Percentiles rank a stretch among this genome's conserved stretches.
Conservation (phyloP, 768 basidiomycete genomes). For the Boletus edulis region DNA sequence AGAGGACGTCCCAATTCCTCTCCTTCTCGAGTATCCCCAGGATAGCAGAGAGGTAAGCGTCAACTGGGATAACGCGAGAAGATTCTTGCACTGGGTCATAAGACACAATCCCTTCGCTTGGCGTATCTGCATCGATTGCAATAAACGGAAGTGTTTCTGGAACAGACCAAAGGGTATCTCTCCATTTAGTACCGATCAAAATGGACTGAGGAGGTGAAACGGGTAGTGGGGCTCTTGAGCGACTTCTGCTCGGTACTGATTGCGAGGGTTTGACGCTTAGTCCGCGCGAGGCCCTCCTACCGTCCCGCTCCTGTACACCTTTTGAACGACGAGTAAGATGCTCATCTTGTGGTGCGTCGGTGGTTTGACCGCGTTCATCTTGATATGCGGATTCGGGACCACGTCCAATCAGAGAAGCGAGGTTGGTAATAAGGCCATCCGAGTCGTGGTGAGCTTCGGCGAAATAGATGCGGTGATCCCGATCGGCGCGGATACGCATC, state of each 20-base stretch:
- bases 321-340: constrained; percentile 41
- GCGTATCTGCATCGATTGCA: constrained; percentile 52
- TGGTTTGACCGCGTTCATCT: constrained; percentile 24
- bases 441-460: constrained; percentile 51
- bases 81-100: constrained; percentile 53
- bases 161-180: constrained; percentile 60
- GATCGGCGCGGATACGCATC: constrained; percentile 84
- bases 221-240: constrained; percentile 50
- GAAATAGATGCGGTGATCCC: constrained; percentile 83
- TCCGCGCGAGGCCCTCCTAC: constrained; percentile 51
- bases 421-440: constrained; percentile 52
- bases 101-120: constrained; percentile 66
- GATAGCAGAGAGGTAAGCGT: constrained; percentile 65
- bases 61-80: constrained; percentile 62
- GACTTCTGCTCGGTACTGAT: constrained; percentile 56
- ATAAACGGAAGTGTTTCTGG: constrained; percentile 66
- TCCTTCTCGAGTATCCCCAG: constrained; percentile 69
- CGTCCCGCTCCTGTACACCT: constrained; percentile 50
- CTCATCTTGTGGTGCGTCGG: constrained; percentile 31
- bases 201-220: constrained; percentile 25
- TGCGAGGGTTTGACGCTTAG: constrained; percentile 43
- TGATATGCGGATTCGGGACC: constrained; percentile 28
- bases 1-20: constrained; percentile 88
- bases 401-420: constrained; percentile 66
- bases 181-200: constrained; percentile 33